A percentile compares a stretch with the other conserved stretches of the same genome.
Conservation (phyloP, 768 basidiomycete species). For the Trametes cubensis region DNA sequence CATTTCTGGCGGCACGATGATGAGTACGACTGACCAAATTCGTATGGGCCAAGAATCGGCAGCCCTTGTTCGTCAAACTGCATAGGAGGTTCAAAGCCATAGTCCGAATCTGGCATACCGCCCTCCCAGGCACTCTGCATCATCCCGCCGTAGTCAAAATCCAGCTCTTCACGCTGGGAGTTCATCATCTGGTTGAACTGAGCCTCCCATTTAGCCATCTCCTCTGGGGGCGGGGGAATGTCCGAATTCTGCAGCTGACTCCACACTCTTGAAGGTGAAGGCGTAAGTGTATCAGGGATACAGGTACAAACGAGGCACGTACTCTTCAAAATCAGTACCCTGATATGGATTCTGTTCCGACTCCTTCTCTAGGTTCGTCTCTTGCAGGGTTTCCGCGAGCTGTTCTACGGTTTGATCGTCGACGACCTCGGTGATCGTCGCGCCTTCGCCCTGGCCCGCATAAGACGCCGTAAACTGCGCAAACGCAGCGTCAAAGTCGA, state of each 20-base stretch:
- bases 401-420: constrained; percentile 42
- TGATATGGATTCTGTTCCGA: constrained; percentile 22
- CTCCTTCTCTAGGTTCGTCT: constrained; percentile 27
- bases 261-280: constrained; percentile 53
- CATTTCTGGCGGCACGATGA: neutral
- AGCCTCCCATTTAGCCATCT: constrained; percentile 80
- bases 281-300: neutral
- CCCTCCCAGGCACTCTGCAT: constrained; percentile 71
- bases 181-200: constrained; percentile 81
- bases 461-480: constrained; percentile 63
- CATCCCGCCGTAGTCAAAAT: constrained; percentile 57
- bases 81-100: constrained; percentile 36
- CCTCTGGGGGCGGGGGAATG: constrained; percentile 58
- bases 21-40: constrained; percentile 64
- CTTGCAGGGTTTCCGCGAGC: constrained; percentile 42
- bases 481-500: constrained; percentile 87
- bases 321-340: constrained; percentile 56
- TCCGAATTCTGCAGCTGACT: constrained; percentile 61
- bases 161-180: constrained; percentile 58
- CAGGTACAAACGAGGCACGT: constrained; percentile 23
- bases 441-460: constrained; percentile 44
- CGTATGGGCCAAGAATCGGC: constrained; percentile 71
- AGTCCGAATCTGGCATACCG: constrained; percentile 47
- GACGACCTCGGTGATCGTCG: constrained; percentile 59
- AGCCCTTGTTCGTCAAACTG: constrained; percentile 75